These are phyloP conservation scores for Flaveria sonorensis DNA, from an alignment of 129 eudicot species.

Conservation along the genomic window DNA sequence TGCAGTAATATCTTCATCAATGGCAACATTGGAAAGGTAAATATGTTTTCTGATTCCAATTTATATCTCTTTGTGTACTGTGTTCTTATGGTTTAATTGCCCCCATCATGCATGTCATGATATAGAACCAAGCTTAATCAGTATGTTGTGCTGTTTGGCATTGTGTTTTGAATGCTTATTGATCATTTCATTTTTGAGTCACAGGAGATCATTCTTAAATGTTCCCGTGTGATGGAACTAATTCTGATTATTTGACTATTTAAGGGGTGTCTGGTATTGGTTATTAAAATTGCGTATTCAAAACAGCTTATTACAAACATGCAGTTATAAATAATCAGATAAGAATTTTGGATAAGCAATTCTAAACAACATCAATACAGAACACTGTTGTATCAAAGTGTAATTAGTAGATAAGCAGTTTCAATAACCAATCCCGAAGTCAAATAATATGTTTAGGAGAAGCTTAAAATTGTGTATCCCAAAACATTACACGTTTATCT, in stretches of 20 bases:
- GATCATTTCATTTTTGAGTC: background rate
- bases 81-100: background rate
- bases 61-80: background rate
- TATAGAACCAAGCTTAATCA: background rate
- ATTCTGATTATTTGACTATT: background rate
- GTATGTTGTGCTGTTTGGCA: background rate
- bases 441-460: no score
- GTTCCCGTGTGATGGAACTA: background rate
- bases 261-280: background rate
- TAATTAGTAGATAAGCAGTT: no score
- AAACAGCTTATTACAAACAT: no score
- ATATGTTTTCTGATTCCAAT: background rate
- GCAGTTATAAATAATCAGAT: no score
- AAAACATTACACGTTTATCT: no score
- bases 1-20: constrained; percentile 85
- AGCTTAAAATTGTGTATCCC: no score
- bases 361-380: no score
- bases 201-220: background rate
- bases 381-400: no score
- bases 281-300: background rate
- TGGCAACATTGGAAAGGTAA: constrained; percentile 76
- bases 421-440: no score
- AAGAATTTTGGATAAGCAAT: no score
- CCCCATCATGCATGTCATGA: background rate
- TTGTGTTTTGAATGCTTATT: background rate